Evolutionary conservation across 169 alveolate genomes (phyloP), one percentile per base, ranked within the genome.

Genomic region (Plasmodium berghei): DNA sequence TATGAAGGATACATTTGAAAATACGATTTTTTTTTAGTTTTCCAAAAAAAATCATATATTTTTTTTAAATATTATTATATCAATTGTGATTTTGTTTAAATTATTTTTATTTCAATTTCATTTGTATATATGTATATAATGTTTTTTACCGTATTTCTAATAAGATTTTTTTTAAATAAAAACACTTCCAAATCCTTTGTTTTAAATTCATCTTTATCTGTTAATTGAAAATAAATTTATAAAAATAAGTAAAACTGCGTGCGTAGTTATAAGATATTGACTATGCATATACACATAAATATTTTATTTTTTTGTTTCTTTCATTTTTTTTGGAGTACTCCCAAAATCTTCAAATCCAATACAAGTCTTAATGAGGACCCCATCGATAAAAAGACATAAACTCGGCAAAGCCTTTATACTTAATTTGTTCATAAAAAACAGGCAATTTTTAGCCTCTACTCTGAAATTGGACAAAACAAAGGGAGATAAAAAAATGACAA

Each of bases 281-380:
- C n/a, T 62, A 16, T 56, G 72, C 14, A 54, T 40, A 61, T 9
- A 20, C 55, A 45, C 20, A n/a, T 72, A 67, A 4, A 3, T 58
- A 58, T 16, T 58, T 9, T 20, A 48, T 64, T 28, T 48, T 8
- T 42, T 0, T 26, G 26, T 26, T 40, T 42, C 40, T 67, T 55
- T 56, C n/a, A 9, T 45, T 48, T 70, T 80, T 54, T 34, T 9
- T 12, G 16, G 20, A 16, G 14, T 20, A 80, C 90, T 80, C 34
- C 90, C 90, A 80, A 80, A 80, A 40, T 80, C 83, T 80, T 80
- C 90, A 58, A 80, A 80, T 6, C 90, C 90, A 66, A 80, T 52
- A 48, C 83, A 80, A 14, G 90, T 80, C 40, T 80, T 48, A 20
- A 54, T 2, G 63, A 80, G 72, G 5, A 80, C 90, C 14, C 90